Base-by-base conservation (phyloP, 2,329 filamentous ascomycete genomes). In the Lasiodiplodia gonubiensis region DNA sequence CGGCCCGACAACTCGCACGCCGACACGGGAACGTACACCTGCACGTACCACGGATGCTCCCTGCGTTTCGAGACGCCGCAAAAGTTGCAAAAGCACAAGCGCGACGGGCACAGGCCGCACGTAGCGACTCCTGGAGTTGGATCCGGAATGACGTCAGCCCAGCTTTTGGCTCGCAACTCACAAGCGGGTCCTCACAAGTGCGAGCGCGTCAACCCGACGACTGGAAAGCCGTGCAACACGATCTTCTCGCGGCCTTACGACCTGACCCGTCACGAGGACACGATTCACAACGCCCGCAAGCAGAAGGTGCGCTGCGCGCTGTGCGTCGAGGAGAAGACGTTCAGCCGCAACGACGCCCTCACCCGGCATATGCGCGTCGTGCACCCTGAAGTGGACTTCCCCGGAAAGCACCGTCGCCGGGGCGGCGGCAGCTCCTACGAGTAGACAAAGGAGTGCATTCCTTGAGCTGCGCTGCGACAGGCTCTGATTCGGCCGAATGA, bases 221-320 rank as follows among this genome's bases (percentile, higher is more conserved):
- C 95, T 0, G 92, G 93, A 70, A 97, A 97, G 82, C 91, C 93
- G 0, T 98, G 95, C 86, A 94, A 92, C 77, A 96, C 93, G 0
- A 85, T 97, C 65, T 98, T 99, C 80, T 97, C 94, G 0, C 86
- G 95, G 23, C 95, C 95, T 1, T 99, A 99, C 83, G 95, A 99
- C 79, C 85, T 99, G 64, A 99, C 95, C 0, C 87, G 95, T 25
- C 95, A 99, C 76, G 95, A 99, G 78, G 94, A 97, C 72, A 98
- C 95, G 0, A 98, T 98, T 71, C 95, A 98, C 85, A 97, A 97
- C 73, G 90, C 89, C 1, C 89, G 92, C 74, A 97, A 97, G 84
- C 90, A 94, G 78, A 98, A 98, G 83, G 93, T 97, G 8, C 90
- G 93, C 53, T 99, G 95, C 80, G 89, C 94, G 70, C 82, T 97